These are phyloP conservation scores for Pleurozium schreberi DNA, from an alignment of 225 moss, liverwort and hornwort genomes.

Conservation along the genomic window DNA sequence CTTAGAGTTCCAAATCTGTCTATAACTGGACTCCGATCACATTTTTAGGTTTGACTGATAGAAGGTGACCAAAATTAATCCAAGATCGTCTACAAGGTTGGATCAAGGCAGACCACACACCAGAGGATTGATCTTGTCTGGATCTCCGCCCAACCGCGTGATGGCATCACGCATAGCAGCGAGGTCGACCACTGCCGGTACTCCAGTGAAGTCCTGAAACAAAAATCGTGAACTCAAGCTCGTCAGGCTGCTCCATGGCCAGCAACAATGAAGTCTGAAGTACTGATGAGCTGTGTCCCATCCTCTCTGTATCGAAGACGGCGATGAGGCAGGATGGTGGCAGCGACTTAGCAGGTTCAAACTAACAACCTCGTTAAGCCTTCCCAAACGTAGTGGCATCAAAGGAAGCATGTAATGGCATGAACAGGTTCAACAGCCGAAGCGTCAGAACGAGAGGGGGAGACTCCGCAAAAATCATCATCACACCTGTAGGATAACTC, in stretches of 20 bases:
- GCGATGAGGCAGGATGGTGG: background rate
- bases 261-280: background rate
- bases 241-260: background rate
- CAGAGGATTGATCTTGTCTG: constrained; percentile 88
- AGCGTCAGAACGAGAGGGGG: background rate
- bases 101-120: constrained; percentile 26
- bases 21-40: background rate
- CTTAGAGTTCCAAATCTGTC: background rate
- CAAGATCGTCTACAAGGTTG: background rate
- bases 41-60: background rate
- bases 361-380: background rate
- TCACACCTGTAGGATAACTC: constrained; percentile 62
- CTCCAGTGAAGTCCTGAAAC: constrained; percentile 82
- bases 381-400: background rate
- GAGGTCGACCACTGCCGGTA: constrained; percentile 86
- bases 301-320: background rate
- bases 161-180: constrained; percentile 96
- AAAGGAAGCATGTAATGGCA: background rate
- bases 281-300: background rate
- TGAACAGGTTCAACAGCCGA: background rate
- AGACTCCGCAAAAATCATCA: background rate
- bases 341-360: background rate
- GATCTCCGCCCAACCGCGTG: constrained; percentile 71
- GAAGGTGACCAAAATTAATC: background rate
- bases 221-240: background rate